Evolutionary conservation across 2,329 filamentous ascomycete genomes (phyloP), one percentile per base, ranked within the genome.

Genomic region (Fusarium veterinarium): DNA sequence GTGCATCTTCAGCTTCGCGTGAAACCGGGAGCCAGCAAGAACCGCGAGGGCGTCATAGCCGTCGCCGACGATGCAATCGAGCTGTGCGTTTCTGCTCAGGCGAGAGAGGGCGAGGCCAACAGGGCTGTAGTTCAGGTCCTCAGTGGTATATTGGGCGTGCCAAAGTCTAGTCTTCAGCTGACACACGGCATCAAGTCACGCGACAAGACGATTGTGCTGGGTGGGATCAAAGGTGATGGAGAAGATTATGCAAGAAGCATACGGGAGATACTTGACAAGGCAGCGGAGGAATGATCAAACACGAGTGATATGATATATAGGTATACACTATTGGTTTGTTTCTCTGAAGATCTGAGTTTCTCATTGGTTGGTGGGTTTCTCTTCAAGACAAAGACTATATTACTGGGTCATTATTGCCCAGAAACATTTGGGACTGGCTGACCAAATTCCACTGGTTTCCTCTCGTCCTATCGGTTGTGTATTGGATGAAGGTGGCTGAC

Each of bases 91-190:
- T 82, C 91, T 1, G 91, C 91, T 0, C 90, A 87, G 71, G 86
- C 92, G 16, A 86, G 87, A 67, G 90, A 93, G 19, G 91, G 91
- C 19, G 90, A 92, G 77, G 89, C 92, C 9, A 94, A 94, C 77
- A 88, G 87, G 77, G 91, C 91, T 8, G 89, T 93, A 5, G 81
- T 90, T 53, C 84, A 87, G 41, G 81, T 93, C 8, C 82, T 94
- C 61, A 91, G 91, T 71, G 83, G 89, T 76, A 84, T 86, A 10
- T 84, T 93, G 5, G 83, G 84, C 4, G 83, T 91, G 11, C 87
- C 91, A 35, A 93, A 91, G 77, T 91, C 91, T 3, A 86, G 89
- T 67, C 81, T 93, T 3, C 84, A 87, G 46, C 87, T 94, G 44
- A 86, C 87, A 17, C 89, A 89, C 20, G 92, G 92, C 0, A 78